Percentiles rank a stretch among this genome's conserved stretches.
These are phyloP conservation scores for Yamadazyma pseudoaaseri DNA, from an alignment of 1,139 yeast genomes.

Conservation along the genomic window DNA sequence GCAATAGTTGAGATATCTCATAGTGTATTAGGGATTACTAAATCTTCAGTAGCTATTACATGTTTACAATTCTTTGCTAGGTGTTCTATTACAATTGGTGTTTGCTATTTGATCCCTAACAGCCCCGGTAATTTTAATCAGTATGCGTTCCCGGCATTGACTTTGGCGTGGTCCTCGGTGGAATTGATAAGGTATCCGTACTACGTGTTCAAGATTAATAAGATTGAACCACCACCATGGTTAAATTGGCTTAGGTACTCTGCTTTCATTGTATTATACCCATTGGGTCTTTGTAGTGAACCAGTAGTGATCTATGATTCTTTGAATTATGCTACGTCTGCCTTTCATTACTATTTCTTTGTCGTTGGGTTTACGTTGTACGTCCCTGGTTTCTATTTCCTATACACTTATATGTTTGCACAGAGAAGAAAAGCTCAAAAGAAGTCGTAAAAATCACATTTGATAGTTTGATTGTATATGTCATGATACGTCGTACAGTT, in stretches of 20 bases:
- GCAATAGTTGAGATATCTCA: slow-evolving; percentile 29
- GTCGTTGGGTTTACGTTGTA: slow-evolving; percentile 27
- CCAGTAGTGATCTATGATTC: slow-evolving; percentile 29
- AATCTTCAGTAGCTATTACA: slow-evolving; percentile 28
- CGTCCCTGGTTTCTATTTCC: slow-evolving; percentile 31
- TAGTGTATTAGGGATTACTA: slow-evolving; percentile 27
- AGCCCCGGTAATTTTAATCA: slow-evolving; percentile 31
- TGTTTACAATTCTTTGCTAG: slow-evolving; percentile 35
- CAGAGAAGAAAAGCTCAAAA: slow-evolving; percentile 24
- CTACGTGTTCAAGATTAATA: slow-evolving; percentile 21
- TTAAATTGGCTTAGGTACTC: slow-evolving; percentile 34
- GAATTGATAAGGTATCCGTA: slow-evolving; percentile 34
- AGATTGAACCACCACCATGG: slow-evolving; percentile 17
- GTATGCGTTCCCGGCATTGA: slow-evolving; percentile 24
- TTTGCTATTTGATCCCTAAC: slow-evolving; percentile 28
- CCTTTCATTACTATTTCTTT: slow-evolving; percentile 24
- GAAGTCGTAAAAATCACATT: not conserved
- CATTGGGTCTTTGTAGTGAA: slow-evolving; percentile 33
- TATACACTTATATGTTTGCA: slow-evolving; percentile 33
- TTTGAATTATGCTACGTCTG: slow-evolving; percentile 10
- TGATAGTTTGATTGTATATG: not conserved
- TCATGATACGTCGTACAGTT: no score
- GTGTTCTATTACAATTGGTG: slow-evolving; percentile 30
- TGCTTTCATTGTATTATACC: slow-evolving; percentile 33
- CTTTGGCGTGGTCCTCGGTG: slow-evolving; percentile 34